These are phyloP conservation scores for Russula sp. DNA, from an alignment of 768 basidiomycete species.

Conservation along the genomic window DNA sequence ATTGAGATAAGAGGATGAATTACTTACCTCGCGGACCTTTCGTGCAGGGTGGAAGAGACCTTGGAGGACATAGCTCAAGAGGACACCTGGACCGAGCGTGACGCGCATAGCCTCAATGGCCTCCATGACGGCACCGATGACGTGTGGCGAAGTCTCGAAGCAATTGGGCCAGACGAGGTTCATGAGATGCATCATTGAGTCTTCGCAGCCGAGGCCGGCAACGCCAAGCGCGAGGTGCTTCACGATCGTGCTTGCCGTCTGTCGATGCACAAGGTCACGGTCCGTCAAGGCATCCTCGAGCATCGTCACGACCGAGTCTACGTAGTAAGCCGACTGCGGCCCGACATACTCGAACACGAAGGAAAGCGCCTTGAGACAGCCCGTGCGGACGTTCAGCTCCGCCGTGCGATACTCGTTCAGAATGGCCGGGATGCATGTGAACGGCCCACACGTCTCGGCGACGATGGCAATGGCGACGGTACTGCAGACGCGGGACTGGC, in stretches of 20 bases:
- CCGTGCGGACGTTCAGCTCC: conserved; percentile 97
- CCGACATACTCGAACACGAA: conserved; percentile 99
- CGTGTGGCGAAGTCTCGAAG: conserved; percentile 97
- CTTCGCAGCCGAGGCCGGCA: conserved; percentile 95
- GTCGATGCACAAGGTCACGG: conserved; percentile 96
- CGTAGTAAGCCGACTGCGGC: conserved; percentile 93
- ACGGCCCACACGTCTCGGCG: conserved; percentile 92
- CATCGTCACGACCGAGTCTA: conserved; percentile 96
- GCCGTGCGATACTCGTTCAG: conserved; percentile 98
- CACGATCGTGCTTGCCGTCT: conserved; percentile 97
- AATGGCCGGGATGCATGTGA: conserved; percentile 98
- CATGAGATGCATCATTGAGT: conserved; percentile 96
- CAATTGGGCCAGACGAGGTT: conserved; percentile 99
- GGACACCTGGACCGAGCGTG: conserved; percentile 87
- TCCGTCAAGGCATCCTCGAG: conserved; percentile 98
- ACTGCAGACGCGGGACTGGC: conserved; percentile 97
- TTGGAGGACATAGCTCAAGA: conserved; percentile 89
- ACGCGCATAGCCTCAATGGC: conserved; percentile 97
- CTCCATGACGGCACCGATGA: conserved; percentile 97
- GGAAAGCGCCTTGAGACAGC: conserved; percentile 96
- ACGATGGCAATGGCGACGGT: conserved; percentile 98
- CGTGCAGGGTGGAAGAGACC: conserved; percentile 97
- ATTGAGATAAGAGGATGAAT: background rate
- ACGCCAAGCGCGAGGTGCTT: conserved; percentile 97
- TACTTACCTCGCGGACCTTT: conserved; percentile 87